Base-by-base conservation (phyloP, 306 rosid genomes). In the Quercus agrifolia region DNA sequence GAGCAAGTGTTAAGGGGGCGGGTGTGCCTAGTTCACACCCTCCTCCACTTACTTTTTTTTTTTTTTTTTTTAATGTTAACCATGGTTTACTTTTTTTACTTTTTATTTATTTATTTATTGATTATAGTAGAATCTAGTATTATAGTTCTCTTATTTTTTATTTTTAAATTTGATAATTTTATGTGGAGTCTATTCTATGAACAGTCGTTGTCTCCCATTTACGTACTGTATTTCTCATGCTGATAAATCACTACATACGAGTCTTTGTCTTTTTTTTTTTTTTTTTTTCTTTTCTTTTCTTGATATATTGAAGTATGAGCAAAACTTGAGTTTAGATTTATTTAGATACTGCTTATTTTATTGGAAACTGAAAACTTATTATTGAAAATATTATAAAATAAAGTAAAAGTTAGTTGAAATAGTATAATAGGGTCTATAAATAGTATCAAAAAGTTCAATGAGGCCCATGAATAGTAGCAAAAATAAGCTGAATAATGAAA, bases 1-100 rank as follows among this genome's bases (percentile, higher is more conserved):
- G 77, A 81, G 92, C 96, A 89, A 82, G 61, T 51, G 19, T 62
- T 80, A 44, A 84, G 76, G 84, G 83, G 51, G 15, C 27, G 68
- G 38, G 54, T 38, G 83, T 78, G 77, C 81, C 85, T 81, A 78
- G 74, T 84, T 85, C 85, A 84, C 90, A 71, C 85, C 14, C 71
- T 10, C 21, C 35, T 27, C 27, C 15, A 8, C 8, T 9, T 8
- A 27, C 66, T 6, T 0, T 10, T 14, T 9, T 18, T 56, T 13
- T 70, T 21, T 30, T 49, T 5, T 9, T 20, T 31, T 82, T 81
- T 81, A 57, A 80, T 67, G 64, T 67, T 83, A 87, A 63, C 90
- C 77, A 77, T 64, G 74, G 73, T 35, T 33, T 70, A 61, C 17
- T 58, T 76, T 1, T 38, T 13, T 49, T 23, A 13, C 11, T 70